A percentile compares a stretch with the other conserved stretches of the same genome.
Evolutionary conservation across 1,284 basidiomycete genomes (phyloP).

Genomic region (Irpex sp.): DNA sequence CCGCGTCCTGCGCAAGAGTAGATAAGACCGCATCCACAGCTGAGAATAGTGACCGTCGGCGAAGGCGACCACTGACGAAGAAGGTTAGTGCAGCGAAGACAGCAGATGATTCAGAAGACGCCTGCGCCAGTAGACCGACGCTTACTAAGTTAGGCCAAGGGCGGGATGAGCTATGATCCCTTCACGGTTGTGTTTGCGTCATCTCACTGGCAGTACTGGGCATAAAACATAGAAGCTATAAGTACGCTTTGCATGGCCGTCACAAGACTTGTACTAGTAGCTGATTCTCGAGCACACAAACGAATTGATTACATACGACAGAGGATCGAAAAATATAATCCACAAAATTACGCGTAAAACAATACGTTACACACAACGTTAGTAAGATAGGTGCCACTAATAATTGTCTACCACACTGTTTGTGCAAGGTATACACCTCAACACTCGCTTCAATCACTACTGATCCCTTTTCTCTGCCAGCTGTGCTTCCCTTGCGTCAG

Average conservation of each 20-base stretch:
- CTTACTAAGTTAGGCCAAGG: not conserved
- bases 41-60: not conserved
- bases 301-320: not conserved
- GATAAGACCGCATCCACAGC: slow-evolving; percentile 51
- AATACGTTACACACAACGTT: slow-evolving; percentile 9
- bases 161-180: not conserved
- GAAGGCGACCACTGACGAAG: not conserved
- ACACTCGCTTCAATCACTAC: not conserved
- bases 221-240: no score
- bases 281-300: not conserved
- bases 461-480: not conserved
- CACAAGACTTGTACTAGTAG: no score
- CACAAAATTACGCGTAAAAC: slow-evolving; percentile 3
- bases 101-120: slow-evolving; percentile 3
- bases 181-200: not conserved
- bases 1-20: slow-evolving; percentile 49
- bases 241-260: no score
- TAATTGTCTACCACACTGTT: slow-evolving; percentile 3
- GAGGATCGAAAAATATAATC: not conserved
- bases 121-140: slow-evolving; percentile 2
- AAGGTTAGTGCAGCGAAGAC: slow-evolving; percentile 1
- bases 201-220: no score
- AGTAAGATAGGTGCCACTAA: slow-evolving; percentile 5
- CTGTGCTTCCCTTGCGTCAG: slow-evolving; percentile 36
- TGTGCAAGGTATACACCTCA: not conserved